Evolutionary conservation across 805 yeast genomes (phyloP).

Genomic region (Yamadazyma laniorum): DNA sequence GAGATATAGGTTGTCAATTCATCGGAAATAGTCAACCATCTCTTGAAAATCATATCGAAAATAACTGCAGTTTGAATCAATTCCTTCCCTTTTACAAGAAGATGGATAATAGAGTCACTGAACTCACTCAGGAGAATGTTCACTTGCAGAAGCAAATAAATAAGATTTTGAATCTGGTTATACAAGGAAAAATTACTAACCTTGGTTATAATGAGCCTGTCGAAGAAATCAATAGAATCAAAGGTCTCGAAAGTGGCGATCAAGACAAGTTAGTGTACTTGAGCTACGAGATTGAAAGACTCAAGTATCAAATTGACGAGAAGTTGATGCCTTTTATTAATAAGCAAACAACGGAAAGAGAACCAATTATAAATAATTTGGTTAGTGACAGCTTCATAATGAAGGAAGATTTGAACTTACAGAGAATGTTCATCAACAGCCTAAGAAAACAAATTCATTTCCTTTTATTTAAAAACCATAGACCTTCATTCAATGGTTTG

Average conservation of each 20-base stretch:
- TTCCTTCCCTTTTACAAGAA: constrained; percentile 26
- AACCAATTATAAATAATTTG: constrained; percentile 28
- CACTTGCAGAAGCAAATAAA: constrained; percentile 44
- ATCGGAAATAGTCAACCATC: constrained; percentile 34
- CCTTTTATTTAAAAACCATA: constrained; percentile 42
- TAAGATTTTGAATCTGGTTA: constrained; percentile 44
- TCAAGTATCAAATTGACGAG: constrained; percentile 42
- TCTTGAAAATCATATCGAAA: constrained; percentile 33
- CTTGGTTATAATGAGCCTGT: constrained; percentile 46
- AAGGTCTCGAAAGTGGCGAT: constrained; percentile 18
- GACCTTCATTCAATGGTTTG: constrained; percentile 17
- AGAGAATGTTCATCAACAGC: constrained; percentile 43
- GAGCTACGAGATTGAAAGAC: constrained; percentile 43
- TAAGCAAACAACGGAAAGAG: constrained; percentile 24
- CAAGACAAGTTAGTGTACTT: constrained; percentile 32
- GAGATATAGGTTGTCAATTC: constrained; percentile 51
- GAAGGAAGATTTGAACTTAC: constrained; percentile 48
- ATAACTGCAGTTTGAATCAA: constrained; percentile 30
- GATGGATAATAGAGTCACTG: constrained; percentile 24
- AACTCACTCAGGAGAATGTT: constrained; percentile 34
- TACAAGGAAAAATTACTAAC: constrained; percentile 51
- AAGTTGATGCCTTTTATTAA: constrained; percentile 34
- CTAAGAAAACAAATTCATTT: constrained; percentile 52
- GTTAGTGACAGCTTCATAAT: constrained; percentile 38
- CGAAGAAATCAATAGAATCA: constrained; percentile 42